These are phyloP conservation scores for Tolypocladium ovalisporum DNA, from an alignment of 2,329 filamentous ascomycete genomes.

Conservation along the genomic window DNA sequence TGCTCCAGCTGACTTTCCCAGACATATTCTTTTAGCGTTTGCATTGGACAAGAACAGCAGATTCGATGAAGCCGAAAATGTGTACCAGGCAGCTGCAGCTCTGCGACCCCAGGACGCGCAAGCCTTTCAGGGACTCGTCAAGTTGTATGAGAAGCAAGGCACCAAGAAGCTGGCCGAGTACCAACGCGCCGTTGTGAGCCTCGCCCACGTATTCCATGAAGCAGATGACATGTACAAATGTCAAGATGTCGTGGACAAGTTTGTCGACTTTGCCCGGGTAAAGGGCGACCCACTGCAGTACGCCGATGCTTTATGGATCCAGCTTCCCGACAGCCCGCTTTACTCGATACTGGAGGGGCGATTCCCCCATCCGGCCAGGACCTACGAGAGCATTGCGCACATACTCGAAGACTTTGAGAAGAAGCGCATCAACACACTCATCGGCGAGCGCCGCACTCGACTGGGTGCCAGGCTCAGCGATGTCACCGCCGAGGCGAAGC, in stretches of 20 bases:
- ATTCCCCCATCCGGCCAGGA: constrained; percentile 66
- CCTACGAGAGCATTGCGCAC: constrained; percentile 72
- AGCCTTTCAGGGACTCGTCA: constrained; percentile 83
- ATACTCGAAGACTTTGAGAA: constrained; percentile 80
- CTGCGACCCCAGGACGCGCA: constrained; percentile 68
- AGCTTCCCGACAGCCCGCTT: constrained; percentile 69
- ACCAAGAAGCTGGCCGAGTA: constrained; percentile 61
- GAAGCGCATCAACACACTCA: constrained; percentile 78
- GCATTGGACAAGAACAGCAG: constrained; percentile 68
- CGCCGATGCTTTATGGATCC: constrained; percentile 62
- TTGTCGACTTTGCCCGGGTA: constrained; percentile 60
- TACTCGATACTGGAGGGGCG: constrained; percentile 78
- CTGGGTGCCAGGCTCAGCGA: constrained; percentile 75
- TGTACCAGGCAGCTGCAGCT: constrained; percentile 62
- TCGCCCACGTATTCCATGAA: constrained; percentile 65
- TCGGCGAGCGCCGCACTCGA: constrained; percentile 78
- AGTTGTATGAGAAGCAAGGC: constrained; percentile 72
- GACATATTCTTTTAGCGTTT: constrained; percentile 79
- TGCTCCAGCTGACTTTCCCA: constrained; percentile 20
- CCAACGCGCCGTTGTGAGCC: constrained; percentile 56
- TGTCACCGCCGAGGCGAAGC: constrained; percentile 78
- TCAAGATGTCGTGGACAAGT: constrained; percentile 66
- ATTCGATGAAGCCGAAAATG: constrained; percentile 60
- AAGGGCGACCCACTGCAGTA: constrained; percentile 65
- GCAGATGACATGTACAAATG: constrained; percentile 53